Evolutionary conservation across 148 eudicot genomes (phyloP), one percentile per base, ranked within the genome.

Genomic region (Chenopodium formosanum): DNA sequence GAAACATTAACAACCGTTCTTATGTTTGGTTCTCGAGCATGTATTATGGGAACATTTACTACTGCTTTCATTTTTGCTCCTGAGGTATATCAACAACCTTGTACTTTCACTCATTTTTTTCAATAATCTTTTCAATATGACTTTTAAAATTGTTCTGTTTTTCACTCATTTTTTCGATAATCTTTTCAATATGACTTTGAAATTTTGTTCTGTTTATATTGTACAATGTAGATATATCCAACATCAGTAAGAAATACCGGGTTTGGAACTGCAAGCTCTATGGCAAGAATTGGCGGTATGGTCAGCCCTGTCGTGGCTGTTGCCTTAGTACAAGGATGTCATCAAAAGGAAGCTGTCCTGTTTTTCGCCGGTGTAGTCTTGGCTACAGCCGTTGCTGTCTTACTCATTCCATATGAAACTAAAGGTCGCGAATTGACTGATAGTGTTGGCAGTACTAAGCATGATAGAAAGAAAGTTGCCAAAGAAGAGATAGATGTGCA

Each of bases 261-360:
- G n/a, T 89, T 88, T 23, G 98, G 98, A 78, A 88, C 90, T 58
- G 98, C 93, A 19, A 88, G 89, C 74, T 88, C 96, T 5, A 85
- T 94, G 81, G 96, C 94, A 77, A 88, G 96, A 89, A 86, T 94
- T n/a, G 94, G 93, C 4, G 94, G 98, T 71, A 94, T 94, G 93
- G 68, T 90, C 31, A 90, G 93, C 75, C 98, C 98, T 79, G 87
- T 90, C 34, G 96, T 94, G 65, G 98, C 94, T 4, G 94, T 94
- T 2, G 86, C 82, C 58, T 83, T 92, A 84, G 84, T 92, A n/a
- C 91, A 90, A 76, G 85, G 87, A 47, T 94, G 98, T 85, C 96
- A 91, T 81, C 89, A 85, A 74, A 85, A 87, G 81, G 82, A 85
- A 32, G 92, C 96, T 31, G 73, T 94, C 65, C 40, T 84, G 50